These are phyloP conservation scores for Trypanosoma avium DNA, from an alignment of 208 protist genomes.

Conservation along the genomic window DNA sequence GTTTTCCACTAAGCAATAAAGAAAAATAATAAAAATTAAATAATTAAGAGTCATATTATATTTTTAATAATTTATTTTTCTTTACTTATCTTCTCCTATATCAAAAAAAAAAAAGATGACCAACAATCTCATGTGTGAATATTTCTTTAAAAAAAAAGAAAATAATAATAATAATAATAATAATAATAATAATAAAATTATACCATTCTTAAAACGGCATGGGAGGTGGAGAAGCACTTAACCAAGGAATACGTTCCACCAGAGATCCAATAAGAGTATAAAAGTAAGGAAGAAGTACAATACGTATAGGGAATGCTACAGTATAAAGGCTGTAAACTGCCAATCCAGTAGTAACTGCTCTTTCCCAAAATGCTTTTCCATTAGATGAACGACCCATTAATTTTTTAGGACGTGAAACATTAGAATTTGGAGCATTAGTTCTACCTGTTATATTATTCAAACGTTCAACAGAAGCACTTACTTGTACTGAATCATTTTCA, in stretches of 20 bases:
- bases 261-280: conserved; percentile 65
- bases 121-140: too few species aligned
- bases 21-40: too few species aligned
- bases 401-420: conserved; percentile 3
- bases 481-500: conserved; percentile 18
- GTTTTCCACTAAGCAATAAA: too few species aligned
- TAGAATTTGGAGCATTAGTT: conserved; percentile 8
- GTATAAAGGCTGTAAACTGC: conserved; percentile 68
- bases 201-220: conserved; percentile 20
- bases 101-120: too few species aligned
- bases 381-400: conserved; percentile 17
- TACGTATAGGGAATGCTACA: conserved; percentile 76
- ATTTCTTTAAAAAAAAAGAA: neutral
- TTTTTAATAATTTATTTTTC: too few species aligned
- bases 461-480: conserved; percentile 49
- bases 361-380: conserved; percentile 79
- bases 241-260: conserved; percentile 70
- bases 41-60: too few species aligned
- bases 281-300: conserved; percentile 66
- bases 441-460: conserved; percentile 48
- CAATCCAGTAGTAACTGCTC: conserved; percentile 45
- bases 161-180: conserved; percentile 3
- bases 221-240: conserved; percentile 28
- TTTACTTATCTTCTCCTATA: too few species aligned
- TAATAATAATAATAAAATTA: neutral